A percentile compares a stretch with the other conserved stretches of the same genome.
phyloP scores from a whole-genome alignment of 345 rosid genomes.

The Excoecaria cochinchinensis region DNA sequence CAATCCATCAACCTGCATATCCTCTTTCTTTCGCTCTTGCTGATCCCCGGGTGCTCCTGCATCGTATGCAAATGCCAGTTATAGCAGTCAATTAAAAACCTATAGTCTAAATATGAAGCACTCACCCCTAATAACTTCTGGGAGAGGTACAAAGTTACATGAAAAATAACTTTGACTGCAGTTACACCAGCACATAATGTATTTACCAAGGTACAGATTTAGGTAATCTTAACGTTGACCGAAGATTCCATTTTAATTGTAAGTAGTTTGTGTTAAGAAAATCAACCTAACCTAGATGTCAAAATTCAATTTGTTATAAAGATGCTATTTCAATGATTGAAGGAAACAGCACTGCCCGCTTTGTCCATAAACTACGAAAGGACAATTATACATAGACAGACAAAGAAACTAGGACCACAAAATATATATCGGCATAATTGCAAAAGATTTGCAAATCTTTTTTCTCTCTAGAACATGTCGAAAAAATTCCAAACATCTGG shows the following conservation, averaged over 20 bases:
- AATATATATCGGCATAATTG: neutral
- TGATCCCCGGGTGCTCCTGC: slow-evolving; percentile 37
- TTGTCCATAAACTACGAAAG: no score
- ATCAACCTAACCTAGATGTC: no score
- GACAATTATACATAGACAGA: no score
- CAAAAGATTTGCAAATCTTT: neutral
- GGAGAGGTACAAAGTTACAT: neutral
- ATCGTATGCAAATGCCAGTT: neutral
- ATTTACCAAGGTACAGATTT: no score
- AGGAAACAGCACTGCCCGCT: no score
- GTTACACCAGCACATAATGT: no score
- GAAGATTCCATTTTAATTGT: no score
- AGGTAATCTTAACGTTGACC: no score
- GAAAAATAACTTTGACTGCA: no score
- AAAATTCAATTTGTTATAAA: no score
- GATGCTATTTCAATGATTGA: no score
- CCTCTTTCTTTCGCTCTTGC: slow-evolving; percentile 38
- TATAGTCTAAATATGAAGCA: neutral
- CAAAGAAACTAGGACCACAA: neutral
- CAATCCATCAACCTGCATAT: slow-evolving; percentile 36
- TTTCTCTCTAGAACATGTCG: neutral
- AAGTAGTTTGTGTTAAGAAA: no score
- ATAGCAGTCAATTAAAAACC: neutral
- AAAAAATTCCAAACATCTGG: neutral
- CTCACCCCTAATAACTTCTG: neutral